Conservation (phyloP, 2,329 filamentous ascomycete species). For the Cercospora sp. region DNA sequence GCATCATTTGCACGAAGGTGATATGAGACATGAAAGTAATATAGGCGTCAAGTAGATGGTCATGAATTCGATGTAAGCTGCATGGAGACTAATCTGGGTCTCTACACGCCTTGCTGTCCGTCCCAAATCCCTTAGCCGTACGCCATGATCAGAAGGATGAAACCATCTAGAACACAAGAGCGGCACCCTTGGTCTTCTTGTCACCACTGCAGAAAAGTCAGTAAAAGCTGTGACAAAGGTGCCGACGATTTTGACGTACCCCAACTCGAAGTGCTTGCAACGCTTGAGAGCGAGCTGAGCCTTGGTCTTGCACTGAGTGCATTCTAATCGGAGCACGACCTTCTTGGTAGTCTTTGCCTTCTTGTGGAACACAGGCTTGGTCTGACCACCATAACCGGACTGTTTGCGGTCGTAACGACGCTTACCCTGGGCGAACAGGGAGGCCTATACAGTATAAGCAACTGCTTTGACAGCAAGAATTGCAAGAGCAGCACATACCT, state of each 20-base stretch:
- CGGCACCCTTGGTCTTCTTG: slow-evolving; percentile 99
- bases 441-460: slow-evolving; percentile 60
- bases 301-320: slow-evolving; percentile 97
- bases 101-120: slow-evolving; percentile 29
- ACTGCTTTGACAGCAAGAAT: not conserved
- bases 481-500: slow-evolving; percentile 55
- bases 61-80: slow-evolving; percentile 23
- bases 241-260: slow-evolving; percentile 62
- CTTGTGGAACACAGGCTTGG: slow-evolving; percentile 99
- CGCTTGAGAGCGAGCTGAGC: slow-evolving; percentile 97
- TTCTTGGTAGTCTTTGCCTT: slow-evolving; percentile 99
- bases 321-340: slow-evolving; percentile 97
- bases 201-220: slow-evolving; percentile 71
- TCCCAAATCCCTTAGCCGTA: slow-evolving; percentile 29
- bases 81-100: slow-evolving; percentile 18
- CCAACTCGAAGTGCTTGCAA: slow-evolving; percentile 99
- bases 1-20: not conserved
- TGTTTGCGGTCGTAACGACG: slow-evolving; percentile 99
- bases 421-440: slow-evolving; percentile 97
- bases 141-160: slow-evolving; percentile 39
- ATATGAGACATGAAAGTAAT: not conserved
- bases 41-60: slow-evolving; percentile 12
- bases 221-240: slow-evolving; percentile 31
- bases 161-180: slow-evolving; percentile 86
- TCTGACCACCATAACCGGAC: slow-evolving; percentile 99